Percentiles rank a stretch among this genome's conserved stretches.
These are phyloP conservation scores for Microdochium nivale DNA, from an alignment of 2,329 filamentous ascomycete species.

Conservation along the genomic window DNA sequence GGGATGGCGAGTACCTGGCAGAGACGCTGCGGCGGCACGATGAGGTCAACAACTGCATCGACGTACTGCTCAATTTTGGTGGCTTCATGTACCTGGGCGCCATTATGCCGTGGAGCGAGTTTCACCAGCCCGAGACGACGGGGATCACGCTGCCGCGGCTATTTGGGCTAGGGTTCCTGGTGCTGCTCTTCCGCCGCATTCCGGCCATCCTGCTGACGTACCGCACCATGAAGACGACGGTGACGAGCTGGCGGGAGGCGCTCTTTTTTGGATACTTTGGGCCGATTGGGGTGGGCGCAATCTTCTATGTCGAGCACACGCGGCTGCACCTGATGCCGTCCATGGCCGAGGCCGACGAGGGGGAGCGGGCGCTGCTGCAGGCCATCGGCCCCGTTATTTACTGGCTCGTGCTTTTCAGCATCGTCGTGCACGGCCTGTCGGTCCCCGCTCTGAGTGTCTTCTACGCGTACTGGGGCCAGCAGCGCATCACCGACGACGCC, in stretches of 20 bases:
- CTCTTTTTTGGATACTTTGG: slow-evolving; percentile 62
- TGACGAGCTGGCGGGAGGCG: slow-evolving; percentile 46
- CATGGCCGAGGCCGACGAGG: slow-evolving; percentile 21
- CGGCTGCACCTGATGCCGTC: slow-evolving; percentile 28
- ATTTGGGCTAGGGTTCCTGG: slow-evolving; percentile 40
- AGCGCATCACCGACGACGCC: slow-evolving; percentile 31
- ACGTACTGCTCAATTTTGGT: slow-evolving; percentile 50
- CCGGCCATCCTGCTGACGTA: slow-evolving; percentile 45
- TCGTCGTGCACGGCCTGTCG: slow-evolving; percentile 35
- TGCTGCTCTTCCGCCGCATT: slow-evolving; percentile 47
- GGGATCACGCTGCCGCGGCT: slow-evolving; percentile 43
- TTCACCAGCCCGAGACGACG: slow-evolving; percentile 40
- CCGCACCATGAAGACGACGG: slow-evolving; percentile 43
- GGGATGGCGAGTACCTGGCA: slow-evolving; percentile 50
- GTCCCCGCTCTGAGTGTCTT: slow-evolving; percentile 30
- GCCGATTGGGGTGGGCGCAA: slow-evolving; percentile 67
- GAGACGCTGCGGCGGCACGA: slow-evolving; percentile 49
- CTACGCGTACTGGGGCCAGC: slow-evolving; percentile 26
- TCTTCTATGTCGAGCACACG: slow-evolving; percentile 59
- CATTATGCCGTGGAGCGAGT: slow-evolving; percentile 45
- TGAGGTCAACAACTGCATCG: slow-evolving; percentile 50
- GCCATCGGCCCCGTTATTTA: slow-evolving; percentile 19
- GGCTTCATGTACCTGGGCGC: slow-evolving; percentile 52
- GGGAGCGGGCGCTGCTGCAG: slow-evolving; percentile 24
- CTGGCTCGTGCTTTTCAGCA: slow-evolving; percentile 20